These are phyloP conservation scores for Penicilliopsis zonata DNA, from an alignment of 495 filamentous ascomycete genomes.

Conservation along the genomic window DNA sequence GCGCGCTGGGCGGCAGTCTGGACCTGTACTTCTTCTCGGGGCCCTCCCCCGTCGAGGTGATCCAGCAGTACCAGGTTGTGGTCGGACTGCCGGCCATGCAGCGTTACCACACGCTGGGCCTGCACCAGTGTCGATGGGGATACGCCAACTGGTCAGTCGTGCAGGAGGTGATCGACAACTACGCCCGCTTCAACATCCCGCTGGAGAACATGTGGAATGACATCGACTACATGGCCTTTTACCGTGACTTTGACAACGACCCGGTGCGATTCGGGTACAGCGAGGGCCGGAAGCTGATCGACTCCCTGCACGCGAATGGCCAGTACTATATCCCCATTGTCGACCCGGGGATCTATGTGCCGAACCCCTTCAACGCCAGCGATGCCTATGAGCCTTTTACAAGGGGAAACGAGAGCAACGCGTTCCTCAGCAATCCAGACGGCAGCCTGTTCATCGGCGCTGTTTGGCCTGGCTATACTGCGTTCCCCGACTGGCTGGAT, in stretches of 20 bases:
- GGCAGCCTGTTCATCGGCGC: conserved; percentile 48
- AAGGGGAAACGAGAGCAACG: conserved; percentile 49
- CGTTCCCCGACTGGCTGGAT: conserved; percentile 52
- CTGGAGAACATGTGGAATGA: conserved; percentile 59
- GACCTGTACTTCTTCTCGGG: conserved; percentile 54
- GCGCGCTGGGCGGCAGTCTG: conserved; percentile 50
- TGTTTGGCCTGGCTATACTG: conserved; percentile 57
- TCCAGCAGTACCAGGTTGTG: conserved; percentile 42
- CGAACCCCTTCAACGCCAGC: conserved; percentile 52
- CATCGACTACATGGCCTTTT: conserved; percentile 47
- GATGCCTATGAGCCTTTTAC: conserved; percentile 50
- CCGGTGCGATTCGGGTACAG: conserved; percentile 31
- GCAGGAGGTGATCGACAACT: conserved; percentile 43
- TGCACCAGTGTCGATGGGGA: conserved; percentile 56
- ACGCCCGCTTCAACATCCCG: conserved; percentile 48
- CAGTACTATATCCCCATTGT: conserved; percentile 77
- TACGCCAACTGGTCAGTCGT: conserved; percentile 46
- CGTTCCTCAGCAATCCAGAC: conserved; percentile 53
- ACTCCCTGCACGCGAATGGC: conserved; percentile 47
- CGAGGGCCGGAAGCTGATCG: conserved; percentile 48
- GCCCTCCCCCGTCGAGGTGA: conserved; percentile 42
- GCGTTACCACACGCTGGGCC: conserved; percentile 50
- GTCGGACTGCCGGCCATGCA: conserved; percentile 52
- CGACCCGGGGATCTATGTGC: conserved; percentile 71
- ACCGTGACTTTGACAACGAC: conserved; percentile 50